These are phyloP conservation scores for Neonectria sp. DNA, from an alignment of 2,329 filamentous ascomycete species.

Conservation along the genomic window DNA sequence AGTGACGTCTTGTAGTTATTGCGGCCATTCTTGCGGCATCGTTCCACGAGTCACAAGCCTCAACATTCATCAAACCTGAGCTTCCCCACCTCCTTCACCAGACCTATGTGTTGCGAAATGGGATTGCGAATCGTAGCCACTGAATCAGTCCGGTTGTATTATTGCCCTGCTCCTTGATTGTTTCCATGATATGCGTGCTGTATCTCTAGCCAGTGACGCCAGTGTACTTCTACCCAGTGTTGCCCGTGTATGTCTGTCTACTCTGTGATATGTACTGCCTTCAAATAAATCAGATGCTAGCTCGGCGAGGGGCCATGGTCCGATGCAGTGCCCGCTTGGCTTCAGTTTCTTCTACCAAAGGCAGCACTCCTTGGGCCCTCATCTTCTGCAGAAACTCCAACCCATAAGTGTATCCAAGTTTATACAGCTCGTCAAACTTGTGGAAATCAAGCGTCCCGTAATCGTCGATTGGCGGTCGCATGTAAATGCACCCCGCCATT, in stretches of 20 bases:
- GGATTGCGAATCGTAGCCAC: neutral
- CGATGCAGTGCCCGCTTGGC: slow-evolving; percentile 83
- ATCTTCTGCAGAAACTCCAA: slow-evolving; percentile 84
- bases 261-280: neutral
- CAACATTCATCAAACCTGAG: neutral
- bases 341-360: slow-evolving; percentile 78
- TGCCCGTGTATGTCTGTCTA: slow-evolving; percentile 1
- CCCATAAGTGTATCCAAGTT: slow-evolving; percentile 89
- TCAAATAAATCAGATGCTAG: slow-evolving; percentile 75
- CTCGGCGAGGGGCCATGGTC: slow-evolving; percentile 84
- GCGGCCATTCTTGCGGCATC: neutral
- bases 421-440: slow-evolving; percentile 97
- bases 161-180: neutral
- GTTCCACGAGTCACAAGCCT: neutral
- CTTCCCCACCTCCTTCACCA: neutral
- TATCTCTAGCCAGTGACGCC: slow-evolving; percentile 1
- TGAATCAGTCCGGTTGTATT: neutral
- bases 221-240: neutral
- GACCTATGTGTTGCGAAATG: neutral
- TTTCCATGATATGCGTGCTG: neutral
- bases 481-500: slow-evolving; percentile 92
- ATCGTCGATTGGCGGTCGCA: slow-evolving; percentile 93
- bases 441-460: slow-evolving; percentile 97
- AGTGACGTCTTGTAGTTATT: slow-evolving; percentile 34
- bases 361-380: slow-evolving; percentile 83